These are phyloP conservation scores for Parachaetomium inaequale DNA, from an alignment of 495 filamentous ascomycete species.

Conservation along the genomic window DNA sequence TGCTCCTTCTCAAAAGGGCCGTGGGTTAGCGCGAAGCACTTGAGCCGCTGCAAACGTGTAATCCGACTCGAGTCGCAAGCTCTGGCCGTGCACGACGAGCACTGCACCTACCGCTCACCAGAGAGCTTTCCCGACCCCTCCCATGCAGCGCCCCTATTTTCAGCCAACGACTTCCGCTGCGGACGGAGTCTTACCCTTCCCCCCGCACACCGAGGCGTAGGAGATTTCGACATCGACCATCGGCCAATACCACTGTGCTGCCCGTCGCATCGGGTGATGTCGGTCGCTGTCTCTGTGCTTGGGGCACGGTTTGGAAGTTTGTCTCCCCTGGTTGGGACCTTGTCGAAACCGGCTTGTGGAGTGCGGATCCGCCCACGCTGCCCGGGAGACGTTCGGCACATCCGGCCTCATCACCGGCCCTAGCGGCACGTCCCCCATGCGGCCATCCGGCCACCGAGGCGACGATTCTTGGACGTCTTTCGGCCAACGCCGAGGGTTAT, in stretches of 20 bases:
- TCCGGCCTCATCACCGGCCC: slow-evolving; percentile 26
- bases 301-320: slow-evolving; percentile 31
- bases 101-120: not conserved
- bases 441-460: slow-evolving; percentile 41
- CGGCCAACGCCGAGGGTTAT: slow-evolving; percentile 58
- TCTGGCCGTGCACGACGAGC: not conserved
- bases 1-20: slow-evolving; percentile 22
- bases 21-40: slow-evolving; percentile 2
- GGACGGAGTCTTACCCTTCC: not conserved
- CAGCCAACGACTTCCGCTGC: not conserved
- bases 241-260: slow-evolving; percentile 9
- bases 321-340: slow-evolving; percentile 24
- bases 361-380: slow-evolving; percentile 16
- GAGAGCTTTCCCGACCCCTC: not conserved
- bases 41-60: not conserved
- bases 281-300: slow-evolving; percentile 19
- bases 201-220: not conserved
- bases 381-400: slow-evolving; percentile 29
- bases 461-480: slow-evolving; percentile 49
- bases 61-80: not conserved
- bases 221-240: slow-evolving; percentile 4
- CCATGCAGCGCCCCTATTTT: not conserved
- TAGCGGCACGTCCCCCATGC: slow-evolving; percentile 44
- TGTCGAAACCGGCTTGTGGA: slow-evolving; percentile 19
- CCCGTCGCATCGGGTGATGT: slow-evolving; percentile 32